phyloP scores from a whole-genome alignment of 2,329 filamentous ascomycete genomes.

The Hymenoscyphus fraxineus region DNA sequence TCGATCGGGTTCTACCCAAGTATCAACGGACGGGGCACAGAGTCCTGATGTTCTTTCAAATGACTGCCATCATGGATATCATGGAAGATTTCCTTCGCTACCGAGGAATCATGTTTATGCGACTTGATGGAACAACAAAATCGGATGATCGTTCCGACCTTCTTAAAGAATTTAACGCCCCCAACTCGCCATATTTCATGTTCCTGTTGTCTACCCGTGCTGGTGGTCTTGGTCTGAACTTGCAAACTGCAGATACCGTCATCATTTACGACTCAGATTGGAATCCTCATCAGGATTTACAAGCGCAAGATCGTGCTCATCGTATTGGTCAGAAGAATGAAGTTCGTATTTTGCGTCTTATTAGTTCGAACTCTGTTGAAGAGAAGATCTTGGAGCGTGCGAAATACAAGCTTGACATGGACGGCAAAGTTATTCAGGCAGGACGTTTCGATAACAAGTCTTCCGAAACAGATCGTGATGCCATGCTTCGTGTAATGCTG shows the following conservation, averaged over 20 bases:
- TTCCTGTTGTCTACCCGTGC: slow-evolving; percentile 98
- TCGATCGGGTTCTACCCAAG: slow-evolving; percentile 90
- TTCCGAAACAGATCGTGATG: slow-evolving; percentile 95
- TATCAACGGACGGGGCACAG: slow-evolving; percentile 88
- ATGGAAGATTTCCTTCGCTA: slow-evolving; percentile 97
- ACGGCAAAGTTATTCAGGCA: slow-evolving; percentile 98
- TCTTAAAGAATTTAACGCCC: slow-evolving; percentile 82
- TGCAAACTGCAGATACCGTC: slow-evolving; percentile 97
- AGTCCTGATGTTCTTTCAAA: slow-evolving; percentile 99
- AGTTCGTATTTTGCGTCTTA: slow-evolving; percentile 90
- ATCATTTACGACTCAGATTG: slow-evolving; percentile 99
- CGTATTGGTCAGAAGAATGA: slow-evolving; percentile 99
- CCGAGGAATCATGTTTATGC: slow-evolving; percentile 78
- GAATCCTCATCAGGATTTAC: slow-evolving; percentile 99
- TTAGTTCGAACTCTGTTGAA: slow-evolving; percentile 95
- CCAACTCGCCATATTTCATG: slow-evolving; percentile 90
- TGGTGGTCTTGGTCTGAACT: slow-evolving; percentile 92
- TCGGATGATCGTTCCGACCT: slow-evolving; percentile 94
- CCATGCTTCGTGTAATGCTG: slow-evolving; percentile 88
- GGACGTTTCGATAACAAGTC: slow-evolving; percentile 99
- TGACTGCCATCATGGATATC: slow-evolving; percentile 99
- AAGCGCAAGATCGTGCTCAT: slow-evolving; percentile 98
- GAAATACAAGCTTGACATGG: slow-evolving; percentile 97
- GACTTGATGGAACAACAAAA: slow-evolving; percentile 94
- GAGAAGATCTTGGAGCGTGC: slow-evolving; percentile 98